A percentile compares a stretch with the other conserved stretches of the same genome.
Conservation (phyloP, 345 rosid species). For the Euclidium syriacum region DNA sequence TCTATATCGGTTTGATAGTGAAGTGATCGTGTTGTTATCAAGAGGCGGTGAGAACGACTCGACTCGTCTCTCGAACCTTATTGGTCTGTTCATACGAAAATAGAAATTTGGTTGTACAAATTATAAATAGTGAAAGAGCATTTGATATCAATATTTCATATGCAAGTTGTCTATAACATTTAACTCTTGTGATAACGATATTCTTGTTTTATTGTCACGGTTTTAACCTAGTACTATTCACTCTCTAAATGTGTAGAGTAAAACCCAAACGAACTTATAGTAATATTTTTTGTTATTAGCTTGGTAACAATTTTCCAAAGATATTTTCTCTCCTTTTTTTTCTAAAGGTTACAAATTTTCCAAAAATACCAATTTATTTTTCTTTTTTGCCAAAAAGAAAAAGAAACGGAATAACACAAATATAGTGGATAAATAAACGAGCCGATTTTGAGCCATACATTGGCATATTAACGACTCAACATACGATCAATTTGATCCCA, state of each 20-base stretch:
- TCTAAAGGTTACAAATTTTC: neutral
- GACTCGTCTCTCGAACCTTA: constrained; percentile 15
- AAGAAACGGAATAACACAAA: neutral
- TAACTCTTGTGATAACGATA: constrained; percentile 29
- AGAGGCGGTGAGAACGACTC: constrained; percentile 26
- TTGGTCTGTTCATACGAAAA: constrained; percentile 20
- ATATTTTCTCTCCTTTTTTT: neutral
- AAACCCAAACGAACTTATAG: neutral
- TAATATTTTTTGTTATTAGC: neutral
- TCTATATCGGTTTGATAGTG: constrained; percentile 18
- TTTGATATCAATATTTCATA: constrained; percentile 21
- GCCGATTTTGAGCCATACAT: neutral
- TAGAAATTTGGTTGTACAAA: neutral
- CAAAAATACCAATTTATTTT: neutral
- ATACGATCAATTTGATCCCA: neutral
- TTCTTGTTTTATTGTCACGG: constrained; percentile 7
- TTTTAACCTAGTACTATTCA: neutral
- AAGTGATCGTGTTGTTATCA: neutral
- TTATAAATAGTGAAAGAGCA: constrained; percentile 22
- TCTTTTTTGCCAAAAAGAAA: neutral
- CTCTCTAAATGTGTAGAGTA: neutral
- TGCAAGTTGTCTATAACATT: constrained; percentile 27
- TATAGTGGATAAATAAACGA: neutral
- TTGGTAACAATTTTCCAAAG: neutral
- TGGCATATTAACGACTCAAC: neutral